These are phyloP conservation scores for Daldinia sp. DNA, from an alignment of 2,329 filamentous ascomycete species.

Conservation along the genomic window DNA sequence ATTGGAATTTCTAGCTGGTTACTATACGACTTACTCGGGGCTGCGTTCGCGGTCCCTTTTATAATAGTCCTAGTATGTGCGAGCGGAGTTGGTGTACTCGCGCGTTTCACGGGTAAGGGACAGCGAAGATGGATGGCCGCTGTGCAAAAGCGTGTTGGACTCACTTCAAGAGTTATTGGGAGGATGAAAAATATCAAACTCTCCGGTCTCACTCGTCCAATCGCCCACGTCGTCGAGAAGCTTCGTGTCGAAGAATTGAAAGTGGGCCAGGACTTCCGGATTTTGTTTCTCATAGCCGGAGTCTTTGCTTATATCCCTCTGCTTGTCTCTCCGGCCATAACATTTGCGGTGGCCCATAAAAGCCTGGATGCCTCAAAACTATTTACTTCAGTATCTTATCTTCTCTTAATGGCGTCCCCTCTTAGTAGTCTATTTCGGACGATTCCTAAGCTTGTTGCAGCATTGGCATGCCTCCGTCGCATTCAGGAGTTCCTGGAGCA, in stretches of 20 bases:
- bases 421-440: constrained; percentile 51
- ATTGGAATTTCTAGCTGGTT: constrained; percentile 57
- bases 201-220: constrained; percentile 47
- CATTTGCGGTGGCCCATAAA: constrained; percentile 49
- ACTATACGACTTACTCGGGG: constrained; percentile 56
- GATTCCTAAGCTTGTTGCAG: constrained; percentile 50
- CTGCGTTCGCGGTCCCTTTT: constrained; percentile 57
- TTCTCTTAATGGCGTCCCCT: constrained; percentile 50
- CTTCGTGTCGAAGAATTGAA: constrained; percentile 50
- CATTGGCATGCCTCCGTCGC: constrained; percentile 51
- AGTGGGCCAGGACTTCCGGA: constrained; percentile 47
- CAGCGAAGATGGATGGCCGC: constrained; percentile 50
- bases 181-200: constrained; percentile 55
- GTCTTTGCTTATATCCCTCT: constrained; percentile 44
- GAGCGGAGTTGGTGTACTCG: constrained; percentile 34
- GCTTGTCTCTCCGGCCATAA: constrained; percentile 49
- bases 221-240: constrained; percentile 44
- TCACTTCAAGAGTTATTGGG: constrained; percentile 48
- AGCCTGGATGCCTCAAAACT: constrained; percentile 47
- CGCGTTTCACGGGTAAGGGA: constrained; percentile 37
- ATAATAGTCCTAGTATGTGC: constrained; percentile 49
- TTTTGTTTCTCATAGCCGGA: constrained; percentile 16
- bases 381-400: constrained; percentile 55
- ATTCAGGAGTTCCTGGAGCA: constrained; percentile 50
- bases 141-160: constrained; percentile 46